Base-by-base conservation (phyloP, 2,329 filamentous ascomycete species). In the Trichoderma sp. region DNA sequence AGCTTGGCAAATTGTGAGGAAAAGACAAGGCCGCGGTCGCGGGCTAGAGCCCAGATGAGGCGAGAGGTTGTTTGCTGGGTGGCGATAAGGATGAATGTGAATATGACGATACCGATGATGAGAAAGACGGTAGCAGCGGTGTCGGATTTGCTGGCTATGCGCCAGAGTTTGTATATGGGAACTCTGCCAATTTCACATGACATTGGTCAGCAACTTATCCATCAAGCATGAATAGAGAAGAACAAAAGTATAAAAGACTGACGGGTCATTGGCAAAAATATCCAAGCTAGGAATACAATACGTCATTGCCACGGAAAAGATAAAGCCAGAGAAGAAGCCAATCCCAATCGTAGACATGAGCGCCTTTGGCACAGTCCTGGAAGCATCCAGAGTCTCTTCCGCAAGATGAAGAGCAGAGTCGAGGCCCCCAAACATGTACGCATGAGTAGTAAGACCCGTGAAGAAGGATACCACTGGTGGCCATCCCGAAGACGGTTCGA, bases 321-420 rank as follows among this genome's bases (percentile, higher is more conserved):
- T 32, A 50, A 78, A 72, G 54, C 72, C 73, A 1, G 76, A 78
- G 29, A 76, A 59, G 35, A 79, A 79, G 2, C 77, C 77, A 17
- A 80, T 74, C 1, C 71, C 67, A 0, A 80, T 71, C 0, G 76
- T 77, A 1, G 73, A 72, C 35, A 79, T 63, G 13, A 80, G 70
- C 5, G 78, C 78, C 45, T 71, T 72, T 0, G 78, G 79, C 3
- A 80, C 74, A 3, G 73, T 72, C 1, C 67, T 72, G 9, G 72
- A 73, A 4, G 78, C 72, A 54, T 75, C 68, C 0, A 71, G 74
- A 29, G 76, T 76, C 54, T 80, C 79, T 68, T 81, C 79, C 1
- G 78, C 77, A 45, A 81, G 71, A 70, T 80, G 78, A 15, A 80
- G 73, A 13, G 77, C 75, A 1, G 75, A 76, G 58, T 81, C 78